Percentiles rank a stretch among this genome's conserved stretches.
These are phyloP conservation scores for Chlorokybus atmophyticus DNA, from an alignment of 139 green algal genomes.

Conservation along the genomic window DNA sequence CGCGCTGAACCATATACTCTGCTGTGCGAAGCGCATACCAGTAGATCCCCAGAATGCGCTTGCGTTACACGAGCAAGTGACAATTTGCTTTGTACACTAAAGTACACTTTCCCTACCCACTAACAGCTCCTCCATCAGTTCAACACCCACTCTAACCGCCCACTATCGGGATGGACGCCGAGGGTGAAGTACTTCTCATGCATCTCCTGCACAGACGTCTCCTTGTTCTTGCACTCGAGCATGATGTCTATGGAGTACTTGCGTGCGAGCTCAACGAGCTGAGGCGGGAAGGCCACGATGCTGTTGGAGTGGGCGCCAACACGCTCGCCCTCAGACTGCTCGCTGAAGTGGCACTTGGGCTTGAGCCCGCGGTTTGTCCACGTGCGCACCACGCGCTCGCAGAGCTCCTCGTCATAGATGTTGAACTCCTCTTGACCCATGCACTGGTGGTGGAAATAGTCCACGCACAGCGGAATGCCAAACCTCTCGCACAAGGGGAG, in stretches of 20 bases:
- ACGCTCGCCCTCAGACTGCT: background rate
- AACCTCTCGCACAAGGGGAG: background rate
- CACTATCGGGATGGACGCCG: background rate
- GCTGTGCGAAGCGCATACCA: no score
- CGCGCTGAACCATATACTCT: no score
- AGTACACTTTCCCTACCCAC: no score
- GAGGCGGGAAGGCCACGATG: background rate
- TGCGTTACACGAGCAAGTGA: no score
- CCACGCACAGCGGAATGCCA: background rate
- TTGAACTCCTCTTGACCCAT: background rate
- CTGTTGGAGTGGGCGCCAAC: background rate
- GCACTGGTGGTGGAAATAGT: slow-evolving; percentile 1
- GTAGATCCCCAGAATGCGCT: no score
- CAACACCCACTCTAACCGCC: no score
- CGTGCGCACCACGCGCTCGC: background rate
- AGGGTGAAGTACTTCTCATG: background rate
- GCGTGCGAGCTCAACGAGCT: background rate
- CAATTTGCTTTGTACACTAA: no score
- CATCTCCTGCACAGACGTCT: background rate
- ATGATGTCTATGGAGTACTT: background rate
- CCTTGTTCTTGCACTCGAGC: background rate
- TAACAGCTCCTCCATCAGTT: no score
- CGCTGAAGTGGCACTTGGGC: slow-evolving; percentile 1
- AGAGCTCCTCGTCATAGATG: background rate
- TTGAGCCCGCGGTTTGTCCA: background rate